Conservation (phyloP, 2,329 filamentous ascomycete genomes). For the Alternaria ethzedia region DNA sequence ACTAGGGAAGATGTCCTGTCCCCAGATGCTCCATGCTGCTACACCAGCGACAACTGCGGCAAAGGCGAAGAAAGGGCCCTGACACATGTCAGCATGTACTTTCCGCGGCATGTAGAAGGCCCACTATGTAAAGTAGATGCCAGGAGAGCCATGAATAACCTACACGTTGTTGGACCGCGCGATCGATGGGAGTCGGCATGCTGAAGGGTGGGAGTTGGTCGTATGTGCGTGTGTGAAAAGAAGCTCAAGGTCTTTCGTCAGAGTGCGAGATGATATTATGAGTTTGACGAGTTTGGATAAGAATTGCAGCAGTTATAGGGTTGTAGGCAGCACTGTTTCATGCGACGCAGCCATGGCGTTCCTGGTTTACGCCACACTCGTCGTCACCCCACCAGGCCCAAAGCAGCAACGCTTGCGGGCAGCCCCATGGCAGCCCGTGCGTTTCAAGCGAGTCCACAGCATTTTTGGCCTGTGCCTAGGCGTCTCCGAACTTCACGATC, state of each 20-base stretch:
- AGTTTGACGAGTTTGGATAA: background rate
- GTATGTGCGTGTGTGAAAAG: background rate
- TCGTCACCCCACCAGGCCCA: constrained; percentile 32
- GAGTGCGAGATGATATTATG: too few species aligned
- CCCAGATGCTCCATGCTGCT: constrained; percentile 85
- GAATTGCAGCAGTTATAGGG: background rate
- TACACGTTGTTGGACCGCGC: constrained; percentile 55
- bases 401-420: constrained; percentile 19
- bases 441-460: constrained; percentile 47
- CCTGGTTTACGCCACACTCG: constrained; percentile 29
- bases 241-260: too few species aligned
- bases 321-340: constrained; percentile 17
- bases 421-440: constrained; percentile 41
- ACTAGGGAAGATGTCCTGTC: constrained; percentile 80
- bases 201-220: constrained; percentile 15
- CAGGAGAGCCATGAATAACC: constrained; percentile 27
- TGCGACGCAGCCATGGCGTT: constrained; percentile 7
- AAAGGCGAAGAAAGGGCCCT: constrained; percentile 61
- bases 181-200: constrained; percentile 59
- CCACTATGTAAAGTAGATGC: constrained; percentile 31
- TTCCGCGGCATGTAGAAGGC: constrained; percentile 7
- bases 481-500: constrained; percentile 29
- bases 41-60: constrained; percentile 81
- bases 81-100: background rate
- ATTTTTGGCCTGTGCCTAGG: constrained; percentile 15